Evolutionary conservation across 176 grass and related monocot species (phyloP).

Genomic region (Poa pratensis): DNA sequence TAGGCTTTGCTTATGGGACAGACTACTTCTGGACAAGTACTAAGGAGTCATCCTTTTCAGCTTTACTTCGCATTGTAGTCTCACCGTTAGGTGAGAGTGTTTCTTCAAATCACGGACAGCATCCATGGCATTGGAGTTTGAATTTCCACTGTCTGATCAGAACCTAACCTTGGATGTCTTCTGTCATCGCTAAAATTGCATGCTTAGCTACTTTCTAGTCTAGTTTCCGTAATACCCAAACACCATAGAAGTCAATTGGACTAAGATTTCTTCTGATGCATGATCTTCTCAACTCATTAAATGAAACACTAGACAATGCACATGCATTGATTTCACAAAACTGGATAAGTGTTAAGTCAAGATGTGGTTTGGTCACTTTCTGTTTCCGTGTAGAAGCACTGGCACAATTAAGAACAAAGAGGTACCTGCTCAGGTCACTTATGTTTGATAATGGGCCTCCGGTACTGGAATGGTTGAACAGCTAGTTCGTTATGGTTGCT

Average conservation of each 20-base stretch:
- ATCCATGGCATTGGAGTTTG: constrained; percentile 2
- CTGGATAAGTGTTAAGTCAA: not conserved
- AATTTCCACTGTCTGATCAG: constrained; percentile 7
- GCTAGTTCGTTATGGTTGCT: not conserved
- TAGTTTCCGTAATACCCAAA: not conserved
- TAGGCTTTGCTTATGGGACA: constrained; percentile 37
- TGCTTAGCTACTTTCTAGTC: not conserved
- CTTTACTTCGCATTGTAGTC: constrained; percentile 42
- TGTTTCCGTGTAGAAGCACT: constrained; percentile 17
- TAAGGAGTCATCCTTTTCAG: constrained; percentile 45
- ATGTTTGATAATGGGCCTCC: not conserved
- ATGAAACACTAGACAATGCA: constrained; percentile 9
- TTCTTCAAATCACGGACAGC: not conserved
- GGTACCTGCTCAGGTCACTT: not conserved
- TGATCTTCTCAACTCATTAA: not conserved
- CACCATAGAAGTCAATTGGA: not conserved
- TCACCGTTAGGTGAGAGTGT: constrained; percentile 3
- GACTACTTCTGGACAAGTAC: constrained; percentile 35
- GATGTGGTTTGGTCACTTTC: not conserved
- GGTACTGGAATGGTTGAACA: not conserved
- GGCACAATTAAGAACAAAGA: not conserved
- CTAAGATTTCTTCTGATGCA: not conserved
- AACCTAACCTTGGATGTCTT: not conserved
- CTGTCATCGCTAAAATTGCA: constrained; percentile 12
- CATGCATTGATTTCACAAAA: not conserved